These are phyloP conservation scores for Ammopiptanthus mongolicus DNA, from an alignment of 306 rosid genomes.

Conservation along the genomic window DNA sequence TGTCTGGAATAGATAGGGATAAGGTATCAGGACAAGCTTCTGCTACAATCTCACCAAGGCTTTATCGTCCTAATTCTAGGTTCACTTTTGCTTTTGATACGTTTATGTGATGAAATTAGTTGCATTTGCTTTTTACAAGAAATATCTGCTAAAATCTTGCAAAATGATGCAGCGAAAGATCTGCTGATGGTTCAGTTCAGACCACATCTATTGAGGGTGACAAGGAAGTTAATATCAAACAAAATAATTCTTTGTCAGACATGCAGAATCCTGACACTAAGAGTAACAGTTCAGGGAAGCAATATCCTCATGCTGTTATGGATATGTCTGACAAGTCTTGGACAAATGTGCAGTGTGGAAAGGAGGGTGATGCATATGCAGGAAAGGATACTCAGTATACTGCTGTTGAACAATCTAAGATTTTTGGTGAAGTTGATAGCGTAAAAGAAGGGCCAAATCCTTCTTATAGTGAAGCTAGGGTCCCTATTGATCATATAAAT, in stretches of 20 bases:
- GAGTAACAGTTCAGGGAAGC: slow-evolving; percentile 27
- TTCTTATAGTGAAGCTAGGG: slow-evolving; percentile 29
- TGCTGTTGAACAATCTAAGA: slow-evolving; percentile 25
- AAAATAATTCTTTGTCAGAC: slow-evolving; percentile 27
- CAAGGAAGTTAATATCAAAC: slow-evolving; percentile 38
- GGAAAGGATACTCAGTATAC: slow-evolving; percentile 34
- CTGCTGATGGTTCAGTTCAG: slow-evolving; percentile 33
- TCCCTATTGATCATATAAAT: slow-evolving; percentile 19
- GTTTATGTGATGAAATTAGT: background rate
- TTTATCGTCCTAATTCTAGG: slow-evolving; percentile 39
- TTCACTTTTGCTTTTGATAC: slow-evolving; percentile 25
- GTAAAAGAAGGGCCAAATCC: slow-evolving; percentile 24
- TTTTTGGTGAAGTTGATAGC: slow-evolving; percentile 31
- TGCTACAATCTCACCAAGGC: slow-evolving; percentile 43
- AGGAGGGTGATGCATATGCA: slow-evolving; percentile 27
- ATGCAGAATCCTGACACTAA: slow-evolving; percentile 25
- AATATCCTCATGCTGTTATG: background rate
- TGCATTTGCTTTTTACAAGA: slow-evolving; percentile 6
- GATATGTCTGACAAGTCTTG: slow-evolving; percentile 29
- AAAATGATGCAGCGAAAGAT: slow-evolving; percentile 43
- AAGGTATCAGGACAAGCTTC: slow-evolving; percentile 85
- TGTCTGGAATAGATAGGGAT: slow-evolving; percentile 69
- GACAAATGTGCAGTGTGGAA: slow-evolving; percentile 25
- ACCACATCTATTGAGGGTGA: slow-evolving; percentile 22
- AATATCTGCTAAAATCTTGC: slow-evolving; percentile 19